Conservation (phyloP, 129 eudicot species). For the Kitagawia praeruptora region DNA sequence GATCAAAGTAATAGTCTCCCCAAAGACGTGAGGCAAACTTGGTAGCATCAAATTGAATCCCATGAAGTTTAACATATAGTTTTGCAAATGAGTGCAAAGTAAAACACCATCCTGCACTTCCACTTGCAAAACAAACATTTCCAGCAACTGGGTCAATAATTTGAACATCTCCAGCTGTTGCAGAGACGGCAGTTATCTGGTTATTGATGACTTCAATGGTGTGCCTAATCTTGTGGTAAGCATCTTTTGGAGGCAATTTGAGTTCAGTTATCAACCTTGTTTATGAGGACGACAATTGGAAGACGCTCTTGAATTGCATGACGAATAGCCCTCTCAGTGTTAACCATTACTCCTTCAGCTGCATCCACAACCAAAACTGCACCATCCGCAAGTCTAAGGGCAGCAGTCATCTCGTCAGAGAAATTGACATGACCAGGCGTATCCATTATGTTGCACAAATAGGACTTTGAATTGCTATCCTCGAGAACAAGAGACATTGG, state of each 20-base stretch:
- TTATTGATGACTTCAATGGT: constrained; percentile 81
- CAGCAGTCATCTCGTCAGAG: constrained; percentile 98
- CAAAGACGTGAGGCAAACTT: constrained; percentile 88
- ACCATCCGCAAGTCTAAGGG: constrained; percentile 98
- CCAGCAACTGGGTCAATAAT: constrained; percentile 71
- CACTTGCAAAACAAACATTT: constrained; percentile 94
- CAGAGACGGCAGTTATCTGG: constrained; percentile 79
- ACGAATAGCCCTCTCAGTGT: constrained; percentile 97
- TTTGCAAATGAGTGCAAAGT: constrained; percentile 94
- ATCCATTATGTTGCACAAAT: constrained; percentile 86
- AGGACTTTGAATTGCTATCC: constrained; percentile 90
- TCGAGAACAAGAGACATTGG: constrained; percentile 97
- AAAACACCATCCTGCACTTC: constrained; percentile 98
- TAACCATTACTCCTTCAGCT: constrained; percentile 97
- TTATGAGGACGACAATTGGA: constrained; percentile 88
- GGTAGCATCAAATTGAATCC: constrained; percentile 77
- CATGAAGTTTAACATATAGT: constrained; percentile 86
- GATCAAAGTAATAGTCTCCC: constrained; percentile 84
- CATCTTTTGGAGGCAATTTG: constrained; percentile 88
- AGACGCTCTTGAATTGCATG: constrained; percentile 95
- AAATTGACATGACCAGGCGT: constrained; percentile 95
- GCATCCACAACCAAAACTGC: constrained; percentile 97
- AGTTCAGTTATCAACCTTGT: constrained; percentile 99
- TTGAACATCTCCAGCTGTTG: constrained; percentile 92
- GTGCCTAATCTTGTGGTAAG: constrained; percentile 88